Conservation (phyloP, 495 filamentous ascomycete genomes). For the Lepidopterella palustris region DNA sequence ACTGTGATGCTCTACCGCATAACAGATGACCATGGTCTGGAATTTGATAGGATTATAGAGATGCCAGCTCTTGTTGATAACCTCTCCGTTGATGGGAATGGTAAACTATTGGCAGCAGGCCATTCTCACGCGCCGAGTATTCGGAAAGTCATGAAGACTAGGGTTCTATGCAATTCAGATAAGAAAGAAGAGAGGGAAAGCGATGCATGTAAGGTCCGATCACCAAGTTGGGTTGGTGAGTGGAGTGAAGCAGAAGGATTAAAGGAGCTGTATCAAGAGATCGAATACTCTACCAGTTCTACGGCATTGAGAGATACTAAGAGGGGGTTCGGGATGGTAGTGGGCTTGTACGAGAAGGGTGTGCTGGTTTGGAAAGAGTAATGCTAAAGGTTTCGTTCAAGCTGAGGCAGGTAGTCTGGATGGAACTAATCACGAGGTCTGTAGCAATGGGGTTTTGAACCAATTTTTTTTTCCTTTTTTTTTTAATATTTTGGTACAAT, state of each 20-base stretch:
- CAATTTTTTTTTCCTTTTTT: too few relatives aligned
- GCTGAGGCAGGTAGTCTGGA: too few relatives aligned
- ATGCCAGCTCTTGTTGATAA: conserved; percentile 41
- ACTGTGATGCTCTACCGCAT: conserved; percentile 37
- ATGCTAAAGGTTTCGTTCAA: too few relatives aligned
- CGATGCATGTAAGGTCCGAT: conserved; percentile 28
- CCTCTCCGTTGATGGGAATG: conserved; percentile 37
- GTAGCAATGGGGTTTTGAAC: too few relatives aligned
- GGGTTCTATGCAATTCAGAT: conserved; percentile 28
- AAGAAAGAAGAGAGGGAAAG: conserved; percentile 24
- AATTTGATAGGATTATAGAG: conserved; percentile 19
- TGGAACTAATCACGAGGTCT: too few relatives aligned
- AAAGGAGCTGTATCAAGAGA: conserved; percentile 35
- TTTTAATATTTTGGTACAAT: too few relatives aligned
- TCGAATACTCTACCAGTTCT: conserved; percentile 34
- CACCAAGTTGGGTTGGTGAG: conserved; percentile 38
- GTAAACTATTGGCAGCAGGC: conserved; percentile 39
- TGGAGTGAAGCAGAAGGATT: conserved; percentile 38
- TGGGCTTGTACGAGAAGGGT: conserved; percentile 42
- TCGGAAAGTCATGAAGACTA: conserved; percentile 23
- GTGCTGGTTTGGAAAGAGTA: conserved; percentile 41
- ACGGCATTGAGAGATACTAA: conserved; percentile 38
- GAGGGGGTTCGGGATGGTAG: conserved; percentile 38
- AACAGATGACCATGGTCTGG: conserved; percentile 19
- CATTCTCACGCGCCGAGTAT: conserved; percentile 38